Base-by-base conservation (phyloP, 805 yeast genomes). In the Jamesozyma hellenica region DNA sequence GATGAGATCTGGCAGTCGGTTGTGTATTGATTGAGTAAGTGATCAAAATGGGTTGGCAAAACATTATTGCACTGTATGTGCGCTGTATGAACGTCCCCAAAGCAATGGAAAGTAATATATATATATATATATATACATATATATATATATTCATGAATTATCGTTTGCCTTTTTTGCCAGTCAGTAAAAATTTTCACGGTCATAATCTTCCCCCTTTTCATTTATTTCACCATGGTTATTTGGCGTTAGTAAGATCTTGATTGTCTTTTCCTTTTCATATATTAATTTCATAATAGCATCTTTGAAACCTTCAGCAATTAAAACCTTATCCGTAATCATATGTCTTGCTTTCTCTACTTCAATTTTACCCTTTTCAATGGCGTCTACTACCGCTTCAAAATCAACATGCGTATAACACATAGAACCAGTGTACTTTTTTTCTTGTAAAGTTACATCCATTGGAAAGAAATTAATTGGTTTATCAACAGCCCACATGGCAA, bases 401-500 rank as follows among this genome's bases (percentile, higher is more conserved):
- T 78, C 85, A 41, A 62, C 63, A 30, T 67, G 63, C 4, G 74
- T 71, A 52, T 77, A 77, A 47, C 82, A 75, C 71, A 77, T 75
- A 1, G 82, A 75, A 2, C 83, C 84, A 27, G 75, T 68, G 26
- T 72, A 64, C 32, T 55, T 54, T 51, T 74, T 77, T 54, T 78
- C 84, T 42, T 69, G 69, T 47, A 65, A 58, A 2, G 81, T 71
- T 13, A 75, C 56, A 48, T 66, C 69, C 78, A 74, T 76, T 36
- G 80, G 81, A 45, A 63, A 67, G 53, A 69, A 71, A 11, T 60
- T 59, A 21, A 72, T 62, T 7, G 75, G 70, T 28, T 67, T 62
- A 34, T 68, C 65, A 11, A 32, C 30, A 17, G 75, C 73, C 81
- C 82, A 79, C 41, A 79, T 74, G 6, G 85, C 85, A 34, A 78